Base-by-base conservation (phyloP, 2,329 filamentous ascomycete species). In the Ophiostoma novo-ulmi region DNA sequence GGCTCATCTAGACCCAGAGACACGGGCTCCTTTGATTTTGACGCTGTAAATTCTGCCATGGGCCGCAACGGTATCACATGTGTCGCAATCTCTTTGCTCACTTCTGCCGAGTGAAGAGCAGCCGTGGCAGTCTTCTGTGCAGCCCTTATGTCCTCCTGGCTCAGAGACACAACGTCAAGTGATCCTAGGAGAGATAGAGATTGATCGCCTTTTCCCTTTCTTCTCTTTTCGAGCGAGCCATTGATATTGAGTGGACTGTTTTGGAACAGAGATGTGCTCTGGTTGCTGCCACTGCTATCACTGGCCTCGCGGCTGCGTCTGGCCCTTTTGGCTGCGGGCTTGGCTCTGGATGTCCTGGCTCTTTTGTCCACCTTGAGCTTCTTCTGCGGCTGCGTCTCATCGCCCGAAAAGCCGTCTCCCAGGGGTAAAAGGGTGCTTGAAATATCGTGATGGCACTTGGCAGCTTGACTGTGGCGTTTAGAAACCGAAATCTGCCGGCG, bases 371-470 rank as follows among this genome's bases (percentile, higher is more conserved):
- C 7, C 13, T 61, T 70, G 11, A 52, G n/a, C 41, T 26, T 69
- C 5, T 44, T 22, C 13, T 39, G 68, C 1, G 71, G 68, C 41
- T 58, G 70, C 22, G 61, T 65, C n/a, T 74, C 73, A 38, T 73
- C 72, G 11, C 69, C 68, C 2, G 74, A 75, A 14, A 75, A 75
- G 4, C 74, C 74, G 20, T 75, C 74, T 0, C 74, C 73, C 1
- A 71, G 52, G 22, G 31, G n/a, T n/a, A 38, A 10, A 3, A 55
- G 14, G 4, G 17, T 10, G 20, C 8, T 41, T 1, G 31, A 36
- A 31, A n/a, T 31, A 3, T 11, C 11, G 44, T 26, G 67, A n/a
- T 14, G 67, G 6, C 13, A n/a, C 31, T 26, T 35, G 41, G n/a
- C 2, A 8, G 41, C 8, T 7, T 17, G 26, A 17, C 6, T 20